Conservation (phyloP, 2,329 filamentous ascomycete genomes). For the Stromatinia cepivora region DNA sequence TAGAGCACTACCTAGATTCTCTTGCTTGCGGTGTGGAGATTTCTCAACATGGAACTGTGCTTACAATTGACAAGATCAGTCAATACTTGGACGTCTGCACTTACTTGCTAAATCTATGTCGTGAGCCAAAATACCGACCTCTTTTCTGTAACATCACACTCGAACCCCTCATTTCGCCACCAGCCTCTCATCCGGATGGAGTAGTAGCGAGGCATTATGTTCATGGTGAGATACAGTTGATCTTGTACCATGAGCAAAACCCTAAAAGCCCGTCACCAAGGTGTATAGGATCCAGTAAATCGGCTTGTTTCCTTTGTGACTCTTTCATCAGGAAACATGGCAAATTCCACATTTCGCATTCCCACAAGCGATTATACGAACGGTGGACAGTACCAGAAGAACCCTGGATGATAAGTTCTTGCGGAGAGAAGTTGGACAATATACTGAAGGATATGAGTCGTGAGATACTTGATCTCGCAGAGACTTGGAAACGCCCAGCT, state of each 20-base stretch:
- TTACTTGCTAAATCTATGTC: conserved; percentile 25
- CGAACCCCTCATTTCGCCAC: neutral
- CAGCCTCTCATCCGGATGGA: conserved; percentile 7
- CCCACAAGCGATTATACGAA: conserved; percentile 22
- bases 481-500: neutral
- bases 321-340: conserved; percentile 28
- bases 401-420: neutral
- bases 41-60: conserved; percentile 5
- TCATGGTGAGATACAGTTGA: conserved; percentile 53
- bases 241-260: conserved; percentile 24
- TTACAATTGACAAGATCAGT: conserved; percentile 28
- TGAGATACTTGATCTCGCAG: neutral
- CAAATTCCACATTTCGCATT: conserved; percentile 25
- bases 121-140: neutral
- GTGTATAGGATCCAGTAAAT: conserved; percentile 29
- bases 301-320: conserved; percentile 29
- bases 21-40: neutral
- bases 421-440: neutral
- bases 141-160: conserved; percentile 21
- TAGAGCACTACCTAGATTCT: neutral
- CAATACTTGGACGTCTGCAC: conserved; percentile 25
- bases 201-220: conserved; percentile 37
- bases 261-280: conserved; percentile 6
- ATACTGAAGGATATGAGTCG: neutral
- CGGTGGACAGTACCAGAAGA: conserved; percentile 26